Base-by-base conservation (phyloP, 73 alveolate genomes). In the Stentor roeselii region DNA sequence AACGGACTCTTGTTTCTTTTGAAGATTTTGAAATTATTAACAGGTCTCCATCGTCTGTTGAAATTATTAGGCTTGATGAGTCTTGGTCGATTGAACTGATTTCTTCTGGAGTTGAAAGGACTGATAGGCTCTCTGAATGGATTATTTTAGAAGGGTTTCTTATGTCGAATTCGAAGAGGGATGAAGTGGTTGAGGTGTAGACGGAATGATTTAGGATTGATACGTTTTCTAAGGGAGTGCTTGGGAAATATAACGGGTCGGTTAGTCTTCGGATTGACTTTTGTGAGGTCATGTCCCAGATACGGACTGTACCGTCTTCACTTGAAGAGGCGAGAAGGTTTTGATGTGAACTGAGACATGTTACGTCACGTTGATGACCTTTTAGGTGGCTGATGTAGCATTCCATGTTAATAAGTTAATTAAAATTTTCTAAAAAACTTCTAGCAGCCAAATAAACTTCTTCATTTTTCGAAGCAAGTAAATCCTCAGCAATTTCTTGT, bases 201-300 rank as follows among this genome's bases (percentile, higher is more conserved):
- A 27, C 6, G 78, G 36, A 60, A 60, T 3, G 30, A 3, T 3
- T 31, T 60, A 31, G 3, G 40, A 60, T 3, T 27, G 36, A 27
- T 3, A 60, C 78, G 3, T 6, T 6, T 60, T 60, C 11, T 60
- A 6, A 30, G 3, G 11, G 3, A 11, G 14, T 60, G 14, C 11
- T 3, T 3, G 78, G 78, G 78, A 6, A 60, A 60, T 14, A 60
- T 30, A 27, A 4, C 36, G 34, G 41, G 30, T 60, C 78, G 4
- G 36, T 27, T 21, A 27, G 40, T 31, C 78, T 60, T 60, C 78
- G 6, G 39, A 60, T 38, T 6, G 39, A 6, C 36, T 60, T 60
- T 21, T 60, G 78, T 4, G 78, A 14, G 3, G 14, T 60, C 39
- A 60, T 3, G 78, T 60, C 78, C 36, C 78, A 60, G 11, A 60